Base-by-base conservation (phyloP, 495 filamentous ascomycete genomes). In the Penicillium egyptiacum region DNA sequence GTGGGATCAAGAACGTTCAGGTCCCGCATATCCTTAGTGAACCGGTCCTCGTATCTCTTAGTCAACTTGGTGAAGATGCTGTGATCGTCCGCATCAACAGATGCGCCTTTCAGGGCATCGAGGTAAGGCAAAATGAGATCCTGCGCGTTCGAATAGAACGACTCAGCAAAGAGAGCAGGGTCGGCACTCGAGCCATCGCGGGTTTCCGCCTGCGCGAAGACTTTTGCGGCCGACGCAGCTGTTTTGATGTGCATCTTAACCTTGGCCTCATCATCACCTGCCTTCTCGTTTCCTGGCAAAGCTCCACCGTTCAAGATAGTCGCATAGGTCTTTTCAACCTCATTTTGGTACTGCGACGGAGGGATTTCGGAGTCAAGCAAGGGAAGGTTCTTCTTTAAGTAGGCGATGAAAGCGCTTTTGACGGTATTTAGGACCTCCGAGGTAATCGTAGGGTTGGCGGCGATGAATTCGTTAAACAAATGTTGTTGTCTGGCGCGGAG, bases 171-270 rank as follows among this genome's bases (percentile, higher is more conserved):
- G 20, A 54, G 35, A 23, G 64, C 45, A 30, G 66, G 52, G 5
- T 58, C 63, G 8, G 59, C 49, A 46, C 49, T 61, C 4, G 61
- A 53, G 28, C 19, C 74, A 72, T 33, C 77, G 62, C 67, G 75
- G 57, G 42, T 73, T 61, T 49, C 72, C 50, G 58, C 76, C 69
- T 70, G 69, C 37, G 57, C 67, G 30, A 91, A 78, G 9, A 82
- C 83, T 43, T 73, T 65, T 12, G 84, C 79, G 2, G 88, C 86
- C 1, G 83, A 77, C 19, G 80, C 75, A 52, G 86, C 85, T 3
- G 90, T 96, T 66, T 83, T 88, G 53, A 96, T 83, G 62, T 96
- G 91, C 92, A 96, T 96, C 67, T 95, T 96, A 50, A 90, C 73
- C 78, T 97, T 98, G 3, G 86, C 84, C 60, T 95, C 88, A 55